Evolutionary conservation across 495 filamentous ascomycete species (phyloP).

Genomic region (Lasiosphaeria hispida): DNA sequence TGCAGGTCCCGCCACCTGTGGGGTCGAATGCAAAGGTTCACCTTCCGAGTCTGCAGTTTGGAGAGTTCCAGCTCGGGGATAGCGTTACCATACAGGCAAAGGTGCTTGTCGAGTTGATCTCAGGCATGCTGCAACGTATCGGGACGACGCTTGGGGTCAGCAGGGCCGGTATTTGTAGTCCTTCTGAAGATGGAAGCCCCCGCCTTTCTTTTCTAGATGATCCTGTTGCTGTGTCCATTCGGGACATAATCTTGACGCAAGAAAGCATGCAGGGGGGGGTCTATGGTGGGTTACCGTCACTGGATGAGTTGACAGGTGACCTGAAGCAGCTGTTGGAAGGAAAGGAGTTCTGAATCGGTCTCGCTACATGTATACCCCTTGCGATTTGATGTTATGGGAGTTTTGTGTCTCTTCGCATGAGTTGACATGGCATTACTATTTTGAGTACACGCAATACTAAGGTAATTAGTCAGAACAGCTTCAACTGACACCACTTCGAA

Average conservation of each 20-base stretch:
- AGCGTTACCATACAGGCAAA: slow-evolving; percentile 15
- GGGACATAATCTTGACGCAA: slow-evolving; percentile 14
- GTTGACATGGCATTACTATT: too few relatives aligned
- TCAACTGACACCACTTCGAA: too few relatives aligned
- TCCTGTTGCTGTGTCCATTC: slow-evolving; percentile 10
- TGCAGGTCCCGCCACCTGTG: slow-evolving; percentile 6
- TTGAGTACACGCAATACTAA: too few relatives aligned
- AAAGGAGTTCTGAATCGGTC: not conserved
- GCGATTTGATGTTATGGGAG: too few relatives aligned
- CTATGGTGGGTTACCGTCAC: slow-evolving; percentile 5
- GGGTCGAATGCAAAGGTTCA: not conserved
- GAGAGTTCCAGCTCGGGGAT: slow-evolving; percentile 15
- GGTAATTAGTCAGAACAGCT: too few relatives aligned
- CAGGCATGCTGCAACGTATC: slow-evolving; percentile 13
- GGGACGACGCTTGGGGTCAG: slow-evolving; percentile 13
- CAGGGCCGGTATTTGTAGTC: not conserved
- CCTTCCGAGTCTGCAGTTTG: slow-evolving; percentile 12
- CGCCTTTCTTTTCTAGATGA: slow-evolving; percentile 8
- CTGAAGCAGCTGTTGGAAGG: slow-evolving; percentile 9
- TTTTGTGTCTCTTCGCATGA: too few relatives aligned
- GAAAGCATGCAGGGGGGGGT: slow-evolving; percentile 11
- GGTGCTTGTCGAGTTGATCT: slow-evolving; percentile 8
- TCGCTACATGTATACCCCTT: too few relatives aligned
- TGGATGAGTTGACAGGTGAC: slow-evolving; percentile 4
- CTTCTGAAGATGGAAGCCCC: not conserved